Base-by-base conservation (phyloP, 805 yeast genomes). In the Wickerhamiella parazyma region DNA sequence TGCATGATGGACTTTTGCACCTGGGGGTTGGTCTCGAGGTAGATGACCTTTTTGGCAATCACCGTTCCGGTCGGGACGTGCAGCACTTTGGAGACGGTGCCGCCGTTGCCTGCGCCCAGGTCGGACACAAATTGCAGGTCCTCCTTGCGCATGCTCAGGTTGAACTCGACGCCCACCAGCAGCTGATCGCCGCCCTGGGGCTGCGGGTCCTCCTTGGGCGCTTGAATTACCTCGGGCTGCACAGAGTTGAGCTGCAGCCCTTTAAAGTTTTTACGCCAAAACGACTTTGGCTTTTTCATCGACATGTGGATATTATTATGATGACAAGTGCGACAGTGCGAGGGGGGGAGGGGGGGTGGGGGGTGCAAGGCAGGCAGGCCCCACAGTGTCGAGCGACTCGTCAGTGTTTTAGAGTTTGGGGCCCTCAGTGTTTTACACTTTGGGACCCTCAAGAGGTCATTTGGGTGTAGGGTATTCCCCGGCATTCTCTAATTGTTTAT, bases 71-170 rank as follows among this genome's bases (percentile, higher is more conserved):
- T 78, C 9, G 97, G 95, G 4, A 83, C 71, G 61, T 91, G 97
- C 42, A 85, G 64, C 10, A 86, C 93, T 56, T 87, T 85, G 37
- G 80, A 67, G 2, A 91, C 99, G 1, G 85, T 77, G 2, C 99
- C 99, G 10, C 95, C 85, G 58, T 84, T 87, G 10, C 99, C 99
- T 22, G 84, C 72, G 8, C 99, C 99, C 41, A 91, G 68, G 48
- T 76, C 77, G 47, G 83, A 77, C 42, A 91, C 59, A 26, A 77
- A 74, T 12, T 86, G 73, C 20, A 91, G 62, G 55, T 91, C 95
- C 35, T 75, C 76, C 34, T 71, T 70, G 43, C 69, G 68, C 38
- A 77, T 66, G 41, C 70, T 68, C 31, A 72, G 61, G 42, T 70
- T 68, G 51, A 71, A 71, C 52, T 73, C 78, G 36, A 74, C 64